These are phyloP conservation scores for Coelastrella sp. DNA, from an alignment of 139 green algal species.

Conservation along the genomic window DNA sequence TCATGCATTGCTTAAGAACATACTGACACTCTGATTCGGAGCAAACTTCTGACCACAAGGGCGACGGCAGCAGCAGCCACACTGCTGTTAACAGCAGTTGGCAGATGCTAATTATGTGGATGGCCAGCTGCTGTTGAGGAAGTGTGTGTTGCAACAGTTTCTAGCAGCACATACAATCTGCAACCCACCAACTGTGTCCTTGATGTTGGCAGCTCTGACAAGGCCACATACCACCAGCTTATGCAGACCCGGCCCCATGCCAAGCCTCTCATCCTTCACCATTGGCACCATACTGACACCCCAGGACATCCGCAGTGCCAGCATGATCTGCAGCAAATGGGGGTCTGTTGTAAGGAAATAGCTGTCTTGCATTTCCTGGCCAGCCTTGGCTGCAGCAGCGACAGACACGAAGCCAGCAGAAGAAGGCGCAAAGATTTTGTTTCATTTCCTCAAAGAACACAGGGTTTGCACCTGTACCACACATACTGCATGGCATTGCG, in stretches of 20 bases:
- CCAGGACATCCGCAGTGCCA: background rate
- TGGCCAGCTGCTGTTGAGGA: background rate
- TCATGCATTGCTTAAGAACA: background rate
- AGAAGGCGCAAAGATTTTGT: no score
- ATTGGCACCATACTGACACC: background rate
- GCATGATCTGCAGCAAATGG: background rate
- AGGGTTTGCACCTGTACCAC: no score
- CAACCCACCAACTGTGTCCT: background rate
- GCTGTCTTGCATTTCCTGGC: background rate
- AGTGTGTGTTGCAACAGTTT: background rate
- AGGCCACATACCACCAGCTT: background rate
- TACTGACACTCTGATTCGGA: background rate
- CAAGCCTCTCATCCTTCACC: background rate
- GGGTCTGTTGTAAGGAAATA: background rate
- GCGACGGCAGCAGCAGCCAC: background rate
- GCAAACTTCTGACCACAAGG: background rate
- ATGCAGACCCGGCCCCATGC: background rate
- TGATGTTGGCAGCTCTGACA: background rate
- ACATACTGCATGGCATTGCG: no score
- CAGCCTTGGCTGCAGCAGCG: background rate
- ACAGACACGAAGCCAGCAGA: no score
- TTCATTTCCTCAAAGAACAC: no score
- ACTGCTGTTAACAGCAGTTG: background rate
- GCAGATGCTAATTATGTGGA: background rate
- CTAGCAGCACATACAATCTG: background rate